phyloP scores from a whole-genome alignment of 495 filamentous ascomycete genomes.

The Hypoxylon crocopeplum region DNA sequence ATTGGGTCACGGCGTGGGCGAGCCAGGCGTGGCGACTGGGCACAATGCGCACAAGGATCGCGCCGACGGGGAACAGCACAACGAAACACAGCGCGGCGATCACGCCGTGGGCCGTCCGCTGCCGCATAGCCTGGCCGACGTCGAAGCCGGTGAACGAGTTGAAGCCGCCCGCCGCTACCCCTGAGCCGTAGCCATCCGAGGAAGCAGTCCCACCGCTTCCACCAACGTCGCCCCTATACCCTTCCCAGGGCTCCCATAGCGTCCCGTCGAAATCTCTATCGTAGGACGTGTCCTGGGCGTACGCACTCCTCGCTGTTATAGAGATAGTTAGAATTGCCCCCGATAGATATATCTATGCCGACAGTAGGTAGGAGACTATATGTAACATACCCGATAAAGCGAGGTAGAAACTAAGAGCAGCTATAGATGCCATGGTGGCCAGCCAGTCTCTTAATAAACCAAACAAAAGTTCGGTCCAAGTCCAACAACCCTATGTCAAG shows the following conservation, averaged over 20 bases:
- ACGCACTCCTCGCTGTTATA: neutral
- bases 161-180: constrained; percentile 10
- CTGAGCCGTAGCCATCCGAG: constrained; percentile 1
- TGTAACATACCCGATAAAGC: constrained; percentile 22
- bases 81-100: constrained; percentile 53
- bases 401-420: constrained; percentile 7
- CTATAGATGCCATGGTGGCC: constrained; percentile 2
- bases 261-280: neutral
- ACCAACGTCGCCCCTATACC: neutral
- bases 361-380: too few relatives aligned
- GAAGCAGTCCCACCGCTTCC: too few relatives aligned
- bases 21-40: constrained; percentile 42
- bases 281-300: constrained; percentile 7
- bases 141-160: constrained; percentile 37
- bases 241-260: neutral
- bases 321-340: neutral
- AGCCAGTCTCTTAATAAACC: neutral
- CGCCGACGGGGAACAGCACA: constrained; percentile 61
- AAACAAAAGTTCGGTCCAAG: too few relatives aligned
- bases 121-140: constrained; percentile 20
- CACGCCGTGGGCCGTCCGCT: constrained; percentile 50
- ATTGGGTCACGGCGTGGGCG: constrained; percentile 63
- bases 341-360: too few relatives aligned
- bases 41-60: constrained; percentile 60
- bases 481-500: too few relatives aligned